Percentiles rank a stretch among this genome's conserved stretches.
Conservation (phyloP, 176 grass and related monocot species). For the Eragrostis curvula region DNA sequence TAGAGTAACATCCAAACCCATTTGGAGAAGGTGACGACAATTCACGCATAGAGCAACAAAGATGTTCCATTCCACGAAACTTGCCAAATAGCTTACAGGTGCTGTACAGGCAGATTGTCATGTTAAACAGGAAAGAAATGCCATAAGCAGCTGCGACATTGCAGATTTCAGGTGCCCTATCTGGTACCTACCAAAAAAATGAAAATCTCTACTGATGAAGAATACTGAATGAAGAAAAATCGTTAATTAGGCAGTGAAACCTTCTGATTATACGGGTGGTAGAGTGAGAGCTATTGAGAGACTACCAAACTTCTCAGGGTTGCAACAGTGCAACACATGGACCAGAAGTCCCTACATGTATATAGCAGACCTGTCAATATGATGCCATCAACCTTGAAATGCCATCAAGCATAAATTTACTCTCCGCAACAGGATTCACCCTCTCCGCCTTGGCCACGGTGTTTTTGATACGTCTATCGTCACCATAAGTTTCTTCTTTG, state of each 20-base stretch:
- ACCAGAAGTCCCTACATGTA: neutral
- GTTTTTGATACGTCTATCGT: slow-evolving; percentile 78
- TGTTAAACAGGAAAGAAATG: neutral
- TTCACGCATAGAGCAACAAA: neutral
- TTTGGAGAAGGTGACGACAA: neutral
- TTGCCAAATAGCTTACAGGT: neutral
- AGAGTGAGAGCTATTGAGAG: slow-evolving; percentile 3
- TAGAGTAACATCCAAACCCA: neutral
- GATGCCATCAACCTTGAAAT: slow-evolving; percentile 40
- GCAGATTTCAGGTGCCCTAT: neutral
- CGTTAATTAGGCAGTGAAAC: neutral
- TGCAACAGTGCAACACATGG: neutral
- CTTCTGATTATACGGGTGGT: neutral
- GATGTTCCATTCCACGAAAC: neutral
- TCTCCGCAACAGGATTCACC: slow-evolving; percentile 70
- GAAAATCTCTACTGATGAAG: slow-evolving; percentile 2
- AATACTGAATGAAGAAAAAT: slow-evolving; percentile 2
- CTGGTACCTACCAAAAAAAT: neutral
- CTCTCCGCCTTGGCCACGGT: slow-evolving; percentile 74
- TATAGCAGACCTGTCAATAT: slow-evolving; percentile 9
- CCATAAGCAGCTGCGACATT: neutral
- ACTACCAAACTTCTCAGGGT: neutral
- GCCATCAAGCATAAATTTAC: slow-evolving; percentile 68
- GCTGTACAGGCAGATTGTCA: neutral
- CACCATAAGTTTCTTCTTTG: slow-evolving; percentile 83